A percentile compares a stretch with the other conserved stretches of the same genome.
Conservation (phyloP, 805 yeast genomes). For the Nakazawaea anatomiae region DNA sequence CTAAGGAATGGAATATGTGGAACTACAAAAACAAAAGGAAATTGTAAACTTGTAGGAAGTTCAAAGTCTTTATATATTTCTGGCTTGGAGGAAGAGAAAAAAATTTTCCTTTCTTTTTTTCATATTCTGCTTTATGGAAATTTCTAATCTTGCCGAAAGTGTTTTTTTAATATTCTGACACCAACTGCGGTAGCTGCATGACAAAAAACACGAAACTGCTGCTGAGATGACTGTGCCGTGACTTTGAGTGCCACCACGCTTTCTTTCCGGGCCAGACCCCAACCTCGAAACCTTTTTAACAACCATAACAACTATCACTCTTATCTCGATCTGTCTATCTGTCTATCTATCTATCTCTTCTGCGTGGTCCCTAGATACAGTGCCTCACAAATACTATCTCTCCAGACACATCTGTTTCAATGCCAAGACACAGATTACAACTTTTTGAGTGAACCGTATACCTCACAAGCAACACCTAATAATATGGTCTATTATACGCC, state of each 20-base stretch:
- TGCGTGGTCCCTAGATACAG: no score
- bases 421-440: no score
- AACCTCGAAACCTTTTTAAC: neutral
- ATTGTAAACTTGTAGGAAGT: neutral
- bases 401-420: no score
- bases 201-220: neutral
- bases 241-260: neutral
- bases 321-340: neutral
- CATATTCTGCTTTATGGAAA: neutral
- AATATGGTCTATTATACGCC: no score
- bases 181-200: neutral
- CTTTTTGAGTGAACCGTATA: no score
- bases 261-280: neutral
- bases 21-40: neutral
- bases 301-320: neutral
- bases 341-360: neutral
- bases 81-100: neutral
- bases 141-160: constrained; percentile 2
- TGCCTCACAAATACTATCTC: no score
- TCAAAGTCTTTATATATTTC: constrained; percentile 1
- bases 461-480: no score
- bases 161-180: neutral
- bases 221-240: neutral
- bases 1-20: neutral
- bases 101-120: neutral